phyloP scores from a whole-genome alignment of 2,329 filamentous ascomycete species.

The Lojkania enalia region DNA sequence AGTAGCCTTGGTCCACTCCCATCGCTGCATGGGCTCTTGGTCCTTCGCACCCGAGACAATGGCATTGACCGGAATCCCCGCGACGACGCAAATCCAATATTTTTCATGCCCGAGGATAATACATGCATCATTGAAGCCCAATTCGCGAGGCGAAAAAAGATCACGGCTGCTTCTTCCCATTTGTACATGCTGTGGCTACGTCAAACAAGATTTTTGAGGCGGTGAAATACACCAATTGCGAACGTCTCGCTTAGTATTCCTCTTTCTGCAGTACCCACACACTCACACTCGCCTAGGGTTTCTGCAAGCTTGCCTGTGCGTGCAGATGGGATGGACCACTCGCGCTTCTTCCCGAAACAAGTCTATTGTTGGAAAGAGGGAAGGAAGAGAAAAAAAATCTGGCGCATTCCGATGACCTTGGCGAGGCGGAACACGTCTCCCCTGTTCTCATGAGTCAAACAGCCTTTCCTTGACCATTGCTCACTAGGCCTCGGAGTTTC shows the following conservation, averaged over 20 bases:
- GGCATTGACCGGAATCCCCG: slow-evolving; percentile 31
- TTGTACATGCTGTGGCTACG: slow-evolving; percentile 23
- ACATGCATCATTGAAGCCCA: slow-evolving; percentile 31
- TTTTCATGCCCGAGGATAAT: slow-evolving; percentile 9
- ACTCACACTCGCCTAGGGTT: background rate
- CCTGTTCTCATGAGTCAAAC: slow-evolving; percentile 19
- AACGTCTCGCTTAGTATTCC: slow-evolving; percentile 31
- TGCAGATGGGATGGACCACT: background rate
- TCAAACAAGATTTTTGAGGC: slow-evolving; percentile 36
- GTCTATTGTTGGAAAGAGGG: background rate
- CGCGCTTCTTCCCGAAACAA: too few species aligned
- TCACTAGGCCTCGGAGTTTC: too few species aligned
- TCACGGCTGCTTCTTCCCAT: slow-evolving; percentile 14
- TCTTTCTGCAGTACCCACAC: slow-evolving; percentile 14
- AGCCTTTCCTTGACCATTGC: too few species aligned
- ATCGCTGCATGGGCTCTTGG: slow-evolving; percentile 20
- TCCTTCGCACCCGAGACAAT: slow-evolving; percentile 24
- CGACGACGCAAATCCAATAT: slow-evolving; percentile 20
- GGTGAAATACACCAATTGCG: slow-evolving; percentile 25
- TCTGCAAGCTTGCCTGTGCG: slow-evolving; percentile 1
- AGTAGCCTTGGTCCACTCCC: slow-evolving; percentile 25
- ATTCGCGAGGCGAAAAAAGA: slow-evolving; percentile 28
- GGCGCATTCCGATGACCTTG: slow-evolving; percentile 17
- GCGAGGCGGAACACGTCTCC: slow-evolving; percentile 22
- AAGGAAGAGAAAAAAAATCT: too few species aligned